Percentiles rank a stretch among this genome's conserved stretches.
Evolutionary conservation across 208 protist species (phyloP).

Genomic region (Strigomonas culicis): DNA sequence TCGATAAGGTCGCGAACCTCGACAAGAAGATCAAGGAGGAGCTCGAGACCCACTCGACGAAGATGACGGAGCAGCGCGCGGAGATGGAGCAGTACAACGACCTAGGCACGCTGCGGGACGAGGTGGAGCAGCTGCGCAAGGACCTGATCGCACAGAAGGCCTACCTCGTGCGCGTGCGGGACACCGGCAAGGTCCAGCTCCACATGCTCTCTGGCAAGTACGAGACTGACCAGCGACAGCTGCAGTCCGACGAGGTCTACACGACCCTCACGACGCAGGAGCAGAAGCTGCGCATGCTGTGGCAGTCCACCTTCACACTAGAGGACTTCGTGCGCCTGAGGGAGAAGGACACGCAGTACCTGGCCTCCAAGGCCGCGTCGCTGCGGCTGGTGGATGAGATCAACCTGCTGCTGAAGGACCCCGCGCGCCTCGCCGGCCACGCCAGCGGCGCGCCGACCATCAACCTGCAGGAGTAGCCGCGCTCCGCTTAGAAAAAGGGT

Average conservation of each 20-base stretch:
- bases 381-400: conserved; percentile 81
- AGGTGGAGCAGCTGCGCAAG: conserved; percentile 59
- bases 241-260: conserved; percentile 56
- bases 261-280: conserved; percentile 64
- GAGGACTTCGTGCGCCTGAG: conserved; percentile 89
- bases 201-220: conserved; percentile 51
- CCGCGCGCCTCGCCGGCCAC: conserved; percentile 24
- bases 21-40: conserved; percentile 89
- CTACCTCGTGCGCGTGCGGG: conserved; percentile 62
- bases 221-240: conserved; percentile 41
- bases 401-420: conserved; percentile 76
- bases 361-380: conserved; percentile 77
- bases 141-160: conserved; percentile 44
- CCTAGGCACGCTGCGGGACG: conserved; percentile 54
- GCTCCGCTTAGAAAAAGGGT: not conserved
- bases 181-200: conserved; percentile 69
- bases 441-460: conserved; percentile 18
- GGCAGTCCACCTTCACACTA: conserved; percentile 83
- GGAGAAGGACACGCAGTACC: conserved; percentile 87
- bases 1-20: conserved; percentile 85
- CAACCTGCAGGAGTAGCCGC: conserved; percentile 15
- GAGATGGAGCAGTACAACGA: conserved; percentile 82
- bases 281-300: conserved; percentile 80
- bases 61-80: conserved; percentile 75
- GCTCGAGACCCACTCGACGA: conserved; percentile 62